These are phyloP conservation scores for Neurospora pannonica DNA, from an alignment of 495 filamentous ascomycete species.

Conservation along the genomic window DNA sequence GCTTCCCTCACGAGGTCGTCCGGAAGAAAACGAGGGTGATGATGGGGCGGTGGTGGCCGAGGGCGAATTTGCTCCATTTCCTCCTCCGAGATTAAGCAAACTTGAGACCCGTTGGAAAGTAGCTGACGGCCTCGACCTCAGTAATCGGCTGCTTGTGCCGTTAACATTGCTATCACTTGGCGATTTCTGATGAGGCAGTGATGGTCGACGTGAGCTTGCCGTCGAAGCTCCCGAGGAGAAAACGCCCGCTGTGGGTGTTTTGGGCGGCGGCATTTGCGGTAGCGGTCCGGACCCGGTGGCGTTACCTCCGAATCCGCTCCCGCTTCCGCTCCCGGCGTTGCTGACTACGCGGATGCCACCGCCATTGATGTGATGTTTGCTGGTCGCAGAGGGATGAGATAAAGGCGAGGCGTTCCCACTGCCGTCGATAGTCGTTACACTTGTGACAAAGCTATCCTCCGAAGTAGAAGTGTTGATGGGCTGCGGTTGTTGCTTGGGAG, in stretches of 20 bases:
- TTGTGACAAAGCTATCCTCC: neutral
- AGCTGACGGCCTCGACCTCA: neutral
- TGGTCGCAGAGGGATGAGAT: neutral
- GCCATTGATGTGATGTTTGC: neutral
- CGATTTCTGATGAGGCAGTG: neutral
- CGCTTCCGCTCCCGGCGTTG: neutral
- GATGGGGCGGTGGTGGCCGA: neutral
- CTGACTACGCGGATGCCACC: neutral
- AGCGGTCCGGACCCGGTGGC: neutral
- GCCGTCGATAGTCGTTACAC: neutral
- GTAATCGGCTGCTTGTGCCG: neutral
- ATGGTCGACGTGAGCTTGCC: neutral
- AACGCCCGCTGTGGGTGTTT: neutral
- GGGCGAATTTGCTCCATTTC: neutral
- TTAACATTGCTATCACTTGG: neutral
- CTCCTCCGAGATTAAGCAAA: constrained; percentile 1
- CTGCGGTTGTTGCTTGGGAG: neutral
- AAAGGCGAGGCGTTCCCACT: neutral
- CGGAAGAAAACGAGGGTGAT: neutral
- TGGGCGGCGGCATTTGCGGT: neutral
- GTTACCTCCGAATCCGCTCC: neutral
- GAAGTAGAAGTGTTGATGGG: neutral
- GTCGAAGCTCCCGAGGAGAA: neutral
- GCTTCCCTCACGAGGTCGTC: neutral
- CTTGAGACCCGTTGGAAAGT: constrained; percentile 5